phyloP scores from a whole-genome alignment of 2,329 filamentous ascomycete species.

The Fusarium sp. region DNA sequence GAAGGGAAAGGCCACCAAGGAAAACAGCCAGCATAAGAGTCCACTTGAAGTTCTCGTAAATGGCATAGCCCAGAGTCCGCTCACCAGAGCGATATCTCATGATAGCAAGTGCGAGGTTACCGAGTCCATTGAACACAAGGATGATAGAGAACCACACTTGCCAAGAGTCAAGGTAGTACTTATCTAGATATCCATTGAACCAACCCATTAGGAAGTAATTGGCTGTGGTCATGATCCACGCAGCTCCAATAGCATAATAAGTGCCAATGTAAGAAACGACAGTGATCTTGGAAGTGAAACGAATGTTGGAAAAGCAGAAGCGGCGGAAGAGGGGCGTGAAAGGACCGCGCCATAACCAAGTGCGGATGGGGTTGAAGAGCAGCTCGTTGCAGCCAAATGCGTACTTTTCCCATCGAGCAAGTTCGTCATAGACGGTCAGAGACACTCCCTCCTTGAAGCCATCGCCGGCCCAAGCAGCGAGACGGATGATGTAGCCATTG shows the following conservation, averaged over 20 bases:
- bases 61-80: constrained; percentile 62
- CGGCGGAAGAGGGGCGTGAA: constrained; percentile 80
- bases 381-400: constrained; percentile 86
- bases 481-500: constrained; percentile 74
- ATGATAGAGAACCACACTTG: constrained; percentile 83
- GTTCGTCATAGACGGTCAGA: constrained; percentile 83
- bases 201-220: constrained; percentile 82
- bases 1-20: constrained; percentile 80
- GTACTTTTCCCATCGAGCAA: constrained; percentile 87
- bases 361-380: constrained; percentile 78
- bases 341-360: constrained; percentile 76
- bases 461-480: constrained; percentile 77
- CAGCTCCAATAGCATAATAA: constrained; percentile 80
- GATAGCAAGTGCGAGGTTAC: constrained; percentile 74
- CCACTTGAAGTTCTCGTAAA: constrained; percentile 77
- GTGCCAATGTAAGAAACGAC: constrained; percentile 81
- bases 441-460: constrained; percentile 86
- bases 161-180: constrained; percentile 83
- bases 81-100: constrained; percentile 78
- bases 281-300: constrained; percentile 78
- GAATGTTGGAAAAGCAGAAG: constrained; percentile 78
- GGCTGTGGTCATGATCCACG: constrained; percentile 75
- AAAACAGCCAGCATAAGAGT: constrained; percentile 79
- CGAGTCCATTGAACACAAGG: constrained; percentile 78
- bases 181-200: constrained; percentile 79